Evolutionary conservation across 495 filamentous ascomycete species (phyloP).

Genomic region (Astrothelium subdiscretum): DNA sequence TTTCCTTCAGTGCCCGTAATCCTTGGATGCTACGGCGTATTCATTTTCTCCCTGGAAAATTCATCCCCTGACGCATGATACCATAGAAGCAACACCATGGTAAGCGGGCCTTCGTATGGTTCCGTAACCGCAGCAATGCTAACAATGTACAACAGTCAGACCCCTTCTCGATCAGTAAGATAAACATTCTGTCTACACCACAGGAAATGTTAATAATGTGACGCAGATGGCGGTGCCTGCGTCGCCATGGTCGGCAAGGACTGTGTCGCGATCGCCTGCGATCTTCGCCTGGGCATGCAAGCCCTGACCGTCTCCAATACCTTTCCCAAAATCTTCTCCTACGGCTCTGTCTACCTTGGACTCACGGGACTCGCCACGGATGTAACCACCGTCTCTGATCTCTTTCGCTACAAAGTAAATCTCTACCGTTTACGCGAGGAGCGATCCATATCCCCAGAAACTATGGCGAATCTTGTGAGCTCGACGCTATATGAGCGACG

Average conservation of each 20-base stretch:
- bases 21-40: neutral
- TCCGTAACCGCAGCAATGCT: conserved; percentile 1
- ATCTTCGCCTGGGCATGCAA: conserved; percentile 94
- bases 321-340: conserved; percentile 99
- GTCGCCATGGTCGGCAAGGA: conserved; percentile 98
- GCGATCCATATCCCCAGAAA: conserved; percentile 84
- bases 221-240: conserved; percentile 82
- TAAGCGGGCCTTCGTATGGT: neutral
- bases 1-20: neutral
- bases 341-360: conserved; percentile 86
- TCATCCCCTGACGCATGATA: neutral
- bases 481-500: conserved; percentile 82
- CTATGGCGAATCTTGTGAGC: conserved; percentile 90
- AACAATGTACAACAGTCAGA: neutral
- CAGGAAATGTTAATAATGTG: conserved; percentile 10
- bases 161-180: conserved; percentile 78
- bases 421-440: conserved; percentile 99
- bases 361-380: conserved; percentile 94
- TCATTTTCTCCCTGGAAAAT: neutral
- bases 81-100: neutral
- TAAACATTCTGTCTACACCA: conserved; percentile 4
- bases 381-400: conserved; percentile 85
- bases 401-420: conserved; percentile 99
- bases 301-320: conserved; percentile 96
- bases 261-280: conserved; percentile 98